Evolutionary conservation across 2,329 filamentous ascomycete genomes (phyloP).

Genomic region (Exophiala sideris): DNA sequence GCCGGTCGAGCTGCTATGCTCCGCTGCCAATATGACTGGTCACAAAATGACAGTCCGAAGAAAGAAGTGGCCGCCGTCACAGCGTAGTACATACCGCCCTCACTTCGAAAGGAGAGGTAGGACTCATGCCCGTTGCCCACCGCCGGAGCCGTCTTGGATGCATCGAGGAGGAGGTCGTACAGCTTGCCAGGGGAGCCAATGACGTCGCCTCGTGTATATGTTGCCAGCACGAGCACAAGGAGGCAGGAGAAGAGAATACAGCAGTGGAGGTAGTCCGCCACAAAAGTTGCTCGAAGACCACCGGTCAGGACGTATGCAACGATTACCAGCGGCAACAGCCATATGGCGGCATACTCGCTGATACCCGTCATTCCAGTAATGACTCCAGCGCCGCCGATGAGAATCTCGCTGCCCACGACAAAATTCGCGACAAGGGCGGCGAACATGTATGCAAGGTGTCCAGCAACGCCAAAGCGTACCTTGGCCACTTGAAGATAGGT

Average conservation of each 20-base stretch:
- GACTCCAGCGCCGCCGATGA: slow-evolving; percentile 45
- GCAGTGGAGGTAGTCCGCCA: slow-evolving; percentile 49
- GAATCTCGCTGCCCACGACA: slow-evolving; percentile 63
- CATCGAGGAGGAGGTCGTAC: slow-evolving; percentile 71
- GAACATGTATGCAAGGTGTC: slow-evolving; percentile 74
- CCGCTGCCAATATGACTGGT: slow-evolving; percentile 59
- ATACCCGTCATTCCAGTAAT: slow-evolving; percentile 65
- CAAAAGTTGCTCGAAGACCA: slow-evolving; percentile 60
- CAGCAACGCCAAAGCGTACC: slow-evolving; percentile 70
- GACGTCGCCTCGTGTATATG: slow-evolving; percentile 70
- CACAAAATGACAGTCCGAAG: slow-evolving; percentile 11
- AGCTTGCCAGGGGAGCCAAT: slow-evolving; percentile 73
- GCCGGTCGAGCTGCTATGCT: slow-evolving; percentile 40
- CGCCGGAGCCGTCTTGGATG: slow-evolving; percentile 67
- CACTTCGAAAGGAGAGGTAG: slow-evolving; percentile 80
- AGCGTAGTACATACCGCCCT: slow-evolving; percentile 49
- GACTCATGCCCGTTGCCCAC: slow-evolving; percentile 74
- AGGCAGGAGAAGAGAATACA: slow-evolving; percentile 41
- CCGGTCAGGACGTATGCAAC: slow-evolving; percentile 70
- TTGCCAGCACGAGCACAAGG: slow-evolving; percentile 73
- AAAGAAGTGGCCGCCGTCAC: slow-evolving; percentile 8
- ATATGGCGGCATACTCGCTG: slow-evolving; percentile 76
- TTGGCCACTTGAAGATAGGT: slow-evolving; percentile 77
- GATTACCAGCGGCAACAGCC: slow-evolving; percentile 75
- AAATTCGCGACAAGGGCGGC: slow-evolving; percentile 83